Conservation (phyloP, 2,329 filamentous ascomycete genomes). For the Hymenoscyphus occultus region DNA sequence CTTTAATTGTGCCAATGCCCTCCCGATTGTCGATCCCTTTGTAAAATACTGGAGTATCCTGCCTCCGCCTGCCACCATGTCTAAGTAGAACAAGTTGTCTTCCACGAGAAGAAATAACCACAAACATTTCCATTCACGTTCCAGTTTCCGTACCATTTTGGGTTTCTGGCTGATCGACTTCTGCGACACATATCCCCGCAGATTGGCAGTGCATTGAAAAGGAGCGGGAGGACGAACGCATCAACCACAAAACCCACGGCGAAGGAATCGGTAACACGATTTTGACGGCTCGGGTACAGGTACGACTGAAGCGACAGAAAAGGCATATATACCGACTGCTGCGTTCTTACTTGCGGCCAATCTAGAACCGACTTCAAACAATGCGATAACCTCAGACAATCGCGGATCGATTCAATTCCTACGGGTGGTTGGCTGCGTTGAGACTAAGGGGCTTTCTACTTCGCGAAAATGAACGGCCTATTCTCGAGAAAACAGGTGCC, state of each 20-base stretch:
- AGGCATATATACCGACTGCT: neutral
- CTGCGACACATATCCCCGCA: neutral
- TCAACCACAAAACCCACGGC: neutral
- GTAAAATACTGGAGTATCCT: neutral
- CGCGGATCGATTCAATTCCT: neutral
- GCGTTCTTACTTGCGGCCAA: neutral
- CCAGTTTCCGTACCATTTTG: neutral
- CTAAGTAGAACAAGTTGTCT: neutral
- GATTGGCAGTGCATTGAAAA: neutral
- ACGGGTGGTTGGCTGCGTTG: neutral
- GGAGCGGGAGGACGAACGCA: conserved; percentile 1
- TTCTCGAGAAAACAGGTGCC: conserved; percentile 21
- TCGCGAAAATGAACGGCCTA: conserved; percentile 12
- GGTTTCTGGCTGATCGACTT: neutral
- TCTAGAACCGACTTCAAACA: neutral
- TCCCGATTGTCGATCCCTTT: neutral
- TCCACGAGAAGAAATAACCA: neutral
- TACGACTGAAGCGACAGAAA: neutral
- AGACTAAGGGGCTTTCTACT: neutral
- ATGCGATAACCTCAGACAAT: conserved; percentile 9
- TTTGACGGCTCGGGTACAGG: neutral
- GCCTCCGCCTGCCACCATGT: neutral
- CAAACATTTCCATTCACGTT: neutral
- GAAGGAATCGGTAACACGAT: neutral
- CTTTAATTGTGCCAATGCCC: conserved; percentile 2